phyloP scores from a whole-genome alignment of 805 yeast genomes.

The Dipodascopsis tothii region DNA sequence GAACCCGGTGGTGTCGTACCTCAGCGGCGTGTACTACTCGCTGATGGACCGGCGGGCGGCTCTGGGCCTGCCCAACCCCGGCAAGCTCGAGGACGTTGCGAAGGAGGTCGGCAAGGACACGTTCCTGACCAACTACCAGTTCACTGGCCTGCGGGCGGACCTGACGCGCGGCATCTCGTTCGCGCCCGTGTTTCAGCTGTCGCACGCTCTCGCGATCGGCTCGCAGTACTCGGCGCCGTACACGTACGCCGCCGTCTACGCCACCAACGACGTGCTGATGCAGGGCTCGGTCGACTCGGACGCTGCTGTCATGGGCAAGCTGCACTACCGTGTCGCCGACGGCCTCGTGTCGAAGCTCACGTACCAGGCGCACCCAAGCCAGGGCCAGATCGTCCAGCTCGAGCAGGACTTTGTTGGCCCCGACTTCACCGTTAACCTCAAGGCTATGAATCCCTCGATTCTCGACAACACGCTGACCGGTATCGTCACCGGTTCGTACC shows the following conservation, averaged over 20 bases:
- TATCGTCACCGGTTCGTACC: constrained; percentile 81
- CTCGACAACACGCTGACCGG: constrained; percentile 75
- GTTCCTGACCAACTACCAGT: constrained; percentile 77
- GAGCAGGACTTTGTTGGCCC: constrained; percentile 92
- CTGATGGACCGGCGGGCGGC: constrained; percentile 61
- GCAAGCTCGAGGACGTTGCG: constrained; percentile 85
- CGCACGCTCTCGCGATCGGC: constrained; percentile 87
- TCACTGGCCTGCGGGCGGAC: constrained; percentile 95
- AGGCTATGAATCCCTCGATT: constrained; percentile 81
- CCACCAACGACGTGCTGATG: constrained; percentile 72
- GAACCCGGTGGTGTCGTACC: constrained; percentile 6
- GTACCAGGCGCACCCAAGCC: constrained; percentile 20
- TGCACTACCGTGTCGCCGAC: constrained; percentile 13
- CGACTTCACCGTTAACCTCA: constrained; percentile 83
- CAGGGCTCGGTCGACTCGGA: constrained; percentile 93
- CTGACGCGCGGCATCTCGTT: constrained; percentile 82
- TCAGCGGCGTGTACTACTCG: constrained; percentile 7
- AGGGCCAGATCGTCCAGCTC: constrained; percentile 64
- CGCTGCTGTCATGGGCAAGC: constrained; percentile 22
- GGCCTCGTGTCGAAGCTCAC: constrained; percentile 5
- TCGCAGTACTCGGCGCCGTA: constrained; percentile 74
- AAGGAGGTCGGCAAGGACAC: constrained; percentile 93
- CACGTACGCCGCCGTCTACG: constrained; percentile 83
- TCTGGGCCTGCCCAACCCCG: constrained; percentile 81
- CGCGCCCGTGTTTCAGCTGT: constrained; percentile 93